phyloP scores from a whole-genome alignment of 140 eudicot genomes.

The Senecio squalidus region DNA sequence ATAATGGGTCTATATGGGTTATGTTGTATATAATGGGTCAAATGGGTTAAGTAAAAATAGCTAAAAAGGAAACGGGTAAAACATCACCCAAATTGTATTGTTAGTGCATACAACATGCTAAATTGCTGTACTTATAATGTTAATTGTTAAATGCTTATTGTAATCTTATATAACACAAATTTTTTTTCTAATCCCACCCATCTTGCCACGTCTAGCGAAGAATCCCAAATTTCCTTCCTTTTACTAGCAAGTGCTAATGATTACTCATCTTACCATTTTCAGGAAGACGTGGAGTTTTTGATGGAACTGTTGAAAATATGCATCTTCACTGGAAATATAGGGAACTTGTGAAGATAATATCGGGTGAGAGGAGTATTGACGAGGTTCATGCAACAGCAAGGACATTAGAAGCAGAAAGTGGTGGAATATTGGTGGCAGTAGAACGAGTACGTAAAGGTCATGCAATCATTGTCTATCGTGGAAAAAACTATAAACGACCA shows the following conservation, averaged over 20 bases:
- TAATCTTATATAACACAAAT: too few relatives aligned
- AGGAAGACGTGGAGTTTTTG: slow-evolving; percentile 97
- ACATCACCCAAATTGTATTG: too few relatives aligned
- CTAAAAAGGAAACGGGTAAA: too few relatives aligned
- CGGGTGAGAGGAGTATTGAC: slow-evolving; percentile 52
- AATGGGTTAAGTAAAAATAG: not conserved
- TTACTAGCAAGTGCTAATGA: not conserved
- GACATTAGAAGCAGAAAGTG: slow-evolving; percentile 88
- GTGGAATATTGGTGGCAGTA: slow-evolving; percentile 86
- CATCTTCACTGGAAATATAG: slow-evolving; percentile 98
- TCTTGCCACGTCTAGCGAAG: not conserved
- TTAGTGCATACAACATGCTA: too few relatives aligned
- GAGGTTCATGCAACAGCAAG: slow-evolving; percentile 65
- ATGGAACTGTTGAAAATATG: slow-evolving; percentile 95
- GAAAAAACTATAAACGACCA: slow-evolving; percentile 84
- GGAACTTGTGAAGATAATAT: slow-evolving; percentile 82
- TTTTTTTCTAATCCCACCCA: too few relatives aligned
- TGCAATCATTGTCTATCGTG: slow-evolving; percentile 86
- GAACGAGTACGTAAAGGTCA: slow-evolving; percentile 76
- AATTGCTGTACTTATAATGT: too few relatives aligned
- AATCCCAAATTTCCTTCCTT: not conserved
- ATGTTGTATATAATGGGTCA: not conserved
- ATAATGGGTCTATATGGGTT: not conserved
- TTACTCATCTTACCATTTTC: slow-evolving; percentile 16
- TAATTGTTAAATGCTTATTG: too few relatives aligned